These are phyloP conservation scores for Artomyces pyxidatus DNA, from an alignment of 768 basidiomycete genomes.

Conservation along the genomic window DNA sequence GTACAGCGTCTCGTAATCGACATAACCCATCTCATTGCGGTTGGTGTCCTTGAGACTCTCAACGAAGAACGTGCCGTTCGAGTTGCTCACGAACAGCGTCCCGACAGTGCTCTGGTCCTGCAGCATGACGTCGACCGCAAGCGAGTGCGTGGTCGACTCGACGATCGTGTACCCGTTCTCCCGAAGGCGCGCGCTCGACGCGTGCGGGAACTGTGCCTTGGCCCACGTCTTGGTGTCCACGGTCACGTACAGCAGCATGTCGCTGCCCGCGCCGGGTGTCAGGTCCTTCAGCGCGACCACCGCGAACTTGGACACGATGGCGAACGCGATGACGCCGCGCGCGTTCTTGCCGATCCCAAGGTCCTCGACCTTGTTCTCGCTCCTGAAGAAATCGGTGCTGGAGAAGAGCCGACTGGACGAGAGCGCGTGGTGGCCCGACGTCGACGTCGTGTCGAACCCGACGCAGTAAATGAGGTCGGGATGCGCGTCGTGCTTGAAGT, in stretches of 20 bases:
- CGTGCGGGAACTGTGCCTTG: constrained; percentile 88
- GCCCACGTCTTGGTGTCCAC: constrained; percentile 82
- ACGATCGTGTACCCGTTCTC: constrained; percentile 97
- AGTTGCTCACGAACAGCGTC: constrained; percentile 92
- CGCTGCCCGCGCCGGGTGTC: constrained; percentile 42
- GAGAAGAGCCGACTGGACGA: constrained; percentile 70
- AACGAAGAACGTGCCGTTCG: constrained; percentile 93
- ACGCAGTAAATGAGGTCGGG: constrained; percentile 82
- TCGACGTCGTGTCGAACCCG: constrained; percentile 60
- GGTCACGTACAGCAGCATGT: constrained; percentile 83
- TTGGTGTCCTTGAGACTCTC: constrained; percentile 90
- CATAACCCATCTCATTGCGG: constrained; percentile 78
- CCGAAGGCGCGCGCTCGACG: constrained; percentile 63
- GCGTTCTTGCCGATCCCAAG: constrained; percentile 82
- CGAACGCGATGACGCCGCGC: constrained; percentile 85
- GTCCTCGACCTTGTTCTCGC: constrained; percentile 62
- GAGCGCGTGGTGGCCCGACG: constrained; percentile 35
- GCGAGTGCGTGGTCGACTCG: constrained; percentile 86
- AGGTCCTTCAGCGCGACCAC: constrained; percentile 83
- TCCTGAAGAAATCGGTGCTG: constrained; percentile 76
- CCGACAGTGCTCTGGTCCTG: constrained; percentile 61
- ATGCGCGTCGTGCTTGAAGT: constrained; percentile 74
- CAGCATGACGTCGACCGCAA: constrained; percentile 89
- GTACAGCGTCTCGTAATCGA: constrained; percentile 86
- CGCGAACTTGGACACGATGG: constrained; percentile 87